phyloP scores from a whole-genome alignment of 495 filamentous ascomycete genomes.

The Lasiosphaeria miniovina region DNA sequence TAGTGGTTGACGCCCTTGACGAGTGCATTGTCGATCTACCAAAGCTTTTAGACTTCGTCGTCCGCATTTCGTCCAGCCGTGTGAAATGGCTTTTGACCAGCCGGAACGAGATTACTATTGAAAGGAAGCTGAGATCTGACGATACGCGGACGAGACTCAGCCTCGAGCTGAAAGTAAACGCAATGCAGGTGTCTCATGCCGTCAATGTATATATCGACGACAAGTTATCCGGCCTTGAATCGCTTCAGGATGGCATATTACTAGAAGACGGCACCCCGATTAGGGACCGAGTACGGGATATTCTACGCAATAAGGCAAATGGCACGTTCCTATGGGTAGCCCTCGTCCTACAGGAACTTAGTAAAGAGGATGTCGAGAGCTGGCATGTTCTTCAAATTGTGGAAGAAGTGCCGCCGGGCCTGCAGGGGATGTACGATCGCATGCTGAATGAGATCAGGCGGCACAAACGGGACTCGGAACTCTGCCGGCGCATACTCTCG shows the following conservation, averaged over 20 bases:
- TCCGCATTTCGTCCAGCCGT: slow-evolving; percentile 14
- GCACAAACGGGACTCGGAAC: slow-evolving; percentile 7
- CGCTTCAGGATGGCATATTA: slow-evolving; percentile 32
- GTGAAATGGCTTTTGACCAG: slow-evolving; percentile 40
- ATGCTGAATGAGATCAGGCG: slow-evolving; percentile 21
- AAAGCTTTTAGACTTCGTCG: slow-evolving; percentile 34
- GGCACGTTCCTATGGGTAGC: slow-evolving; percentile 36
- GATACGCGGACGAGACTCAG: slow-evolving; percentile 22
- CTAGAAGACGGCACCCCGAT: slow-evolving; percentile 8
- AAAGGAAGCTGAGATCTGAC: slow-evolving; percentile 24
- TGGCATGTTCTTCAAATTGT: slow-evolving; percentile 15
- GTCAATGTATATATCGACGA: slow-evolving; percentile 33
- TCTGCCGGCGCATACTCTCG: slow-evolving; percentile 20
- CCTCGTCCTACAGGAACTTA: slow-evolving; percentile 29
- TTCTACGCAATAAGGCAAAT: slow-evolving; percentile 17
- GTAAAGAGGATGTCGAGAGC: slow-evolving; percentile 2
- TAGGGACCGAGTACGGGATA: slow-evolving; percentile 1
- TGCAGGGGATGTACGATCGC: slow-evolving; percentile 21
- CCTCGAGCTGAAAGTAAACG: slow-evolving; percentile 30
- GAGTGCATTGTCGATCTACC: slow-evolving; percentile 37
- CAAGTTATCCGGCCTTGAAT: slow-evolving; percentile 25
- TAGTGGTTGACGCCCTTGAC: slow-evolving; percentile 50
- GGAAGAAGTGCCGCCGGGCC: slow-evolving; percentile 16
- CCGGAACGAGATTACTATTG: slow-evolving; percentile 22
- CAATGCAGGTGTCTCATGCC: slow-evolving; percentile 18